These are phyloP conservation scores for Golubevia sp. DNA, from an alignment of 1,284 basidiomycete genomes.

Conservation along the genomic window DNA sequence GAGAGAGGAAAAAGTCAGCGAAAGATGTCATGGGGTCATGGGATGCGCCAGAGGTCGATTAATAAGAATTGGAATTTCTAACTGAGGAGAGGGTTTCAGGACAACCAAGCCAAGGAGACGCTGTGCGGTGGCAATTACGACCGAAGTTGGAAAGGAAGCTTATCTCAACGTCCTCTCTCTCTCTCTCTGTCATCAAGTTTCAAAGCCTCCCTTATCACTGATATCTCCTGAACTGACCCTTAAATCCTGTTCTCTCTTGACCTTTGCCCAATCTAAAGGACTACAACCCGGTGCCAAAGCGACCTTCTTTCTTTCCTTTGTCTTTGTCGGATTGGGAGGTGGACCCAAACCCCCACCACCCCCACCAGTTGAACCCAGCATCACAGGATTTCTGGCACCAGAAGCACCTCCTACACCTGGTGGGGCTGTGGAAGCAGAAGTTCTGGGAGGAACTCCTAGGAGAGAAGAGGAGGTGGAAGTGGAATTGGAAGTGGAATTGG, in stretches of 20 bases:
- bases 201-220: no score
- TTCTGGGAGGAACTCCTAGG: slow-evolving; percentile 35
- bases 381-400: slow-evolving; percentile 1
- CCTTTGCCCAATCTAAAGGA: slow-evolving; percentile 89
- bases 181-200: no score
- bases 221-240: slow-evolving; percentile 66
- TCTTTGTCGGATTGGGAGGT: slow-evolving; percentile 2
- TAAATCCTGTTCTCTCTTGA: slow-evolving; percentile 77
- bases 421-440: slow-evolving; percentile 31
- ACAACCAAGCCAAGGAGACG: no score
- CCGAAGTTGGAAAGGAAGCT: no score
- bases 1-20: no score
- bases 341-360: neutral
- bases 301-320: slow-evolving; percentile 71
- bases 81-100: no score
- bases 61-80: neutral
- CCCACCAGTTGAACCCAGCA: neutral
- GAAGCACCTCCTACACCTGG: slow-evolving; percentile 33
- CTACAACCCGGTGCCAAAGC: slow-evolving; percentile 88
- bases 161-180: neutral
- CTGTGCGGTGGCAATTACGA: no score
- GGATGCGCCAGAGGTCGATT: neutral
- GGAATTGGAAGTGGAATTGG: slow-evolving; percentile 15
- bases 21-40: no score
- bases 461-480: slow-evolving; percentile 63